phyloP scores from a whole-genome alignment of 2,329 filamentous ascomycete genomes.

The Ophiognomonia clavigignenti-juglandacearum region DNA sequence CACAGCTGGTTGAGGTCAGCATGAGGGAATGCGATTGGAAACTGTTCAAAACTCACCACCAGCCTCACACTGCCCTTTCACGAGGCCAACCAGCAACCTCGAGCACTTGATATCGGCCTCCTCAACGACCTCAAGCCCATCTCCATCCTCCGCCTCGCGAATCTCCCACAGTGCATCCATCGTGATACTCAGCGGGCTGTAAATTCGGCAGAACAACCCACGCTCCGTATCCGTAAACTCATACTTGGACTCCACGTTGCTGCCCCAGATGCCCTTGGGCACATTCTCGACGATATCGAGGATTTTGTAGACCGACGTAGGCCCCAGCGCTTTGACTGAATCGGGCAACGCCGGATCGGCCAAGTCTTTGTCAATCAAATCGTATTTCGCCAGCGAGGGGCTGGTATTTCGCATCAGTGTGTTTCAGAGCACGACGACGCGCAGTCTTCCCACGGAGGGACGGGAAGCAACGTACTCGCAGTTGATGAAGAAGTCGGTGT shows the following conservation, averaged over 20 bases:
- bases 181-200: conserved; percentile 43
- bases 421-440: too few species aligned
- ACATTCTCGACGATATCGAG: conserved; percentile 25
- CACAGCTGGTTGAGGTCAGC: conserved; percentile 1
- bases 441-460: too few species aligned
- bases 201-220: conserved; percentile 48
- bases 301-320: conserved; percentile 22
- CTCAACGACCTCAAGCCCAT: conserved; percentile 41
- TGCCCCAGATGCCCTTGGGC: conserved; percentile 45
- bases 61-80: conserved; percentile 46
- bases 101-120: conserved; percentile 46
- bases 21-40: not conserved
- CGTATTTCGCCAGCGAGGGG: conserved; percentile 44
- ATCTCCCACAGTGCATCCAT: conserved; percentile 51
- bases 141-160: conserved; percentile 25
- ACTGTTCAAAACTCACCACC: conserved; percentile 33
- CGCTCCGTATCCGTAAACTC: conserved; percentile 46
- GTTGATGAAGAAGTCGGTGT: conserved; percentile 46
- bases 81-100: conserved; percentile 40
- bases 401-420: too few species aligned
- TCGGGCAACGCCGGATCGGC: conserved; percentile 19
- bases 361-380: conserved; percentile 26
- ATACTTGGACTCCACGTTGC: conserved; percentile 47
- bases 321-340: conserved; percentile 21
- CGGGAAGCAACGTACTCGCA: too few species aligned